A percentile compares a stretch with the other conserved stretches of the same genome.
These are phyloP conservation scores for Podospora pseudoanserina DNA, from an alignment of 495 filamentous ascomycete genomes.

Conservation along the genomic window DNA sequence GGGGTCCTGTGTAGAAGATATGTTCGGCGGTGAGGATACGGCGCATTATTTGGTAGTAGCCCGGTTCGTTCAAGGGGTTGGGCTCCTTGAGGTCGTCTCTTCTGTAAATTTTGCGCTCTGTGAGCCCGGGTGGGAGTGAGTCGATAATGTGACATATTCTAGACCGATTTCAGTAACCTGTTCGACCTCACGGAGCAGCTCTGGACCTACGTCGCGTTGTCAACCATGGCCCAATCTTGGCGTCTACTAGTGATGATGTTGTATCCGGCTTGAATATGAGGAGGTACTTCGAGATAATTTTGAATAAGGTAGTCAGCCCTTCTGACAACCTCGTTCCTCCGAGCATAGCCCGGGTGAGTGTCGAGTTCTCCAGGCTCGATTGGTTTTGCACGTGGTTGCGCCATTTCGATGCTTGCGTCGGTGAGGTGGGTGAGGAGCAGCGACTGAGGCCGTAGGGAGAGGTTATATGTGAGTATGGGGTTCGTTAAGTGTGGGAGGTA, in stretches of 20 bases:
- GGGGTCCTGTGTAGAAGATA: not conserved
- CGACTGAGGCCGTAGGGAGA: not conserved
- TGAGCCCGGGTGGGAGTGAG: not conserved
- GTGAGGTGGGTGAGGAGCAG: not conserved
- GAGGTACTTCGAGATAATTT: slow-evolving; percentile 15
- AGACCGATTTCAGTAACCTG: not conserved
- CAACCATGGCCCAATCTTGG: not conserved
- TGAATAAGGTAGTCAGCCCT: slow-evolving; percentile 12
- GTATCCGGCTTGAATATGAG: slow-evolving; percentile 2
- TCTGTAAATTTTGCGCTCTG: not conserved
- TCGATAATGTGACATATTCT: slow-evolving; percentile 5
- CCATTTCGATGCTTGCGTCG: not conserved
- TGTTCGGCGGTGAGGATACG: not conserved
- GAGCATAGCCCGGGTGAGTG: not conserved
- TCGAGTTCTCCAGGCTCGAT: slow-evolving; percentile 10
- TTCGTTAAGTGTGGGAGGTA: not conserved
- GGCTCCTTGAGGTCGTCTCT: slow-evolving; percentile 1
- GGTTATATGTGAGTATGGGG: not conserved
- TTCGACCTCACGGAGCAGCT: no score
- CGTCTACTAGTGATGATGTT: not conserved
- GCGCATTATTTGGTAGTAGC: not conserved
- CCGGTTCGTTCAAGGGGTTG: not conserved
- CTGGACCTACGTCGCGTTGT: slow-evolving; percentile 4
- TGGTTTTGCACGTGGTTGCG: slow-evolving; percentile 4
- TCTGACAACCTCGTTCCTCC: slow-evolving; percentile 1